These are phyloP conservation scores for Conidiobolus incongruus DNA, from an alignment of 371 early-diverging fungal genomes.

Conservation along the genomic window DNA sequence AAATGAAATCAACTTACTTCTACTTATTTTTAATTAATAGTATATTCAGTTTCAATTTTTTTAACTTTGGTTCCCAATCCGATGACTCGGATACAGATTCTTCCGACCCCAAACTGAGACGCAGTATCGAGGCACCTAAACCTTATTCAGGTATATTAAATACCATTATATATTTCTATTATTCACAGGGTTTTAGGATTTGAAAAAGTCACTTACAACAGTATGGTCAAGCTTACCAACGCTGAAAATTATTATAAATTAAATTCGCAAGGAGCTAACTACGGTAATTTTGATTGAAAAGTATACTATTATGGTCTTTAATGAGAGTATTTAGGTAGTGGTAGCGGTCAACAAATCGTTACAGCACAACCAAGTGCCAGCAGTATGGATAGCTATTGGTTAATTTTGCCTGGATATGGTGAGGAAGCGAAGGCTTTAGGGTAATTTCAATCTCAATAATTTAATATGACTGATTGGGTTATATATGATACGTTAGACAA, in stretches of 20 bases:
- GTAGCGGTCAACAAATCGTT: slow-evolving; percentile 64
- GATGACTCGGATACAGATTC: no score
- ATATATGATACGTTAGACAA: slow-evolving; percentile 13
- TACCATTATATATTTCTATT: no score
- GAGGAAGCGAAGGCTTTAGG: no score
- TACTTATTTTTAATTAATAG: no score
- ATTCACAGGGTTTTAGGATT: no score
- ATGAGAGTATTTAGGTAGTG: slow-evolving; percentile 18
- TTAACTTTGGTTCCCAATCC: no score
- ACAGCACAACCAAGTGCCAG: slow-evolving; percentile 43
- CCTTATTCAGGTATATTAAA: no score
- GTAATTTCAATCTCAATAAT: slow-evolving; percentile 9
- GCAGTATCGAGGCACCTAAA: no score
- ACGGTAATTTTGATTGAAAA: slow-evolving; percentile 18
- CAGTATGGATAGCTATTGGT: slow-evolving; percentile 49
- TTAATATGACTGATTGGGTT: neutral
- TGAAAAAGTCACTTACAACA: slow-evolving; percentile 55
- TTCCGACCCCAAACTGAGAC: no score
- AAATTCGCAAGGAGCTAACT: slow-evolving; percentile 63
- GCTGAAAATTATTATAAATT: slow-evolving; percentile 28
- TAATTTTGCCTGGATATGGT: no score
- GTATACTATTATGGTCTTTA: neutral
- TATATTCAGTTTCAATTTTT: no score
- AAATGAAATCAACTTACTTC: no score
- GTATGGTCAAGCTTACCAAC: slow-evolving; percentile 47